Base-by-base conservation (phyloP, 176 grass and related monocot species). In the Thalia dealbata region DNA sequence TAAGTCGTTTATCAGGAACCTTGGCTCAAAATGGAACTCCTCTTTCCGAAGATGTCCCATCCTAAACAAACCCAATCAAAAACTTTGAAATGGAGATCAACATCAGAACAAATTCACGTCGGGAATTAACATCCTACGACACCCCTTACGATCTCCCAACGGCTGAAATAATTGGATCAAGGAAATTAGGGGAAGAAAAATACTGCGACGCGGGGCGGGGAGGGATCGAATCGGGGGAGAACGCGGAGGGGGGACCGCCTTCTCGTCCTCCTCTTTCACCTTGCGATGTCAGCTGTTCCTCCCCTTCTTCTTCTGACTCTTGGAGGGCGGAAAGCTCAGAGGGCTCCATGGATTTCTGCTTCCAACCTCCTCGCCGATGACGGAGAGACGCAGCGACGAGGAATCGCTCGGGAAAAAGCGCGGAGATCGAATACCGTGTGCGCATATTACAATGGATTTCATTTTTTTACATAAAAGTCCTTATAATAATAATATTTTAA, bases 161-260 rank as follows among this genome's bases (percentile, higher is more conserved):
- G 64, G 12, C 43, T 51, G 24, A 59, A 52, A 62, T 67, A 52
- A 58, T 19, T 7, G 1, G 21, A n/a, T 58, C 7, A 58, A n/a
- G 16, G 19, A 58, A 58, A 55, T 18, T 19, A 35, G 28, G 26
- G 15, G 50, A 35, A 18, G 26, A 52, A 45, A 27, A 46, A 0
- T 84, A 99, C 95, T 84, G 90, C 27, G 90, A 92, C 16, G 95
- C 90, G 51, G 95, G 95, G 54, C 95, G 85, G 16, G 90, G 87
- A n/a, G 95, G 95, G 50, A 85, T 76, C 21, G 76, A 81, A 45
- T 82, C 77, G n/a, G 82, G 64, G 56, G 89, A 67, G 80, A 87
- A 85, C 19, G 60, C 78, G 22, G 90, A 83, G 15, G 80, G 78
- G 45, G 76, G 30, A 24, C 72, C 80, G 64, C 66, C 18, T 26